phyloP scores from a whole-genome alignment of 768 basidiomycete genomes.

The Stropharia rugosoannulata region DNA sequence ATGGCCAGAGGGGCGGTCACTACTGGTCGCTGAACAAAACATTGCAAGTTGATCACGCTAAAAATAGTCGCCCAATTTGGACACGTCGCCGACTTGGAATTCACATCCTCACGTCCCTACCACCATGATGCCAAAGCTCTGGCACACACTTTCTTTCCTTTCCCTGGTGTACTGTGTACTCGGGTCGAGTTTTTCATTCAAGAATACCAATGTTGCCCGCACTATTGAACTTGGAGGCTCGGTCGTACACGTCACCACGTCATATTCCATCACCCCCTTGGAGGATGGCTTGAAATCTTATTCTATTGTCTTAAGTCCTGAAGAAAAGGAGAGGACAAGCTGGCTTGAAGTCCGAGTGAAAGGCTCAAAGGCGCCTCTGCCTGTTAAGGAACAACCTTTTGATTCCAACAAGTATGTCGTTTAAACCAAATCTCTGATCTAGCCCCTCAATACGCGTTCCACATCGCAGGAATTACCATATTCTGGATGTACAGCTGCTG shows the following conservation, averaged over 20 bases:
- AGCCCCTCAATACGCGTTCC: slow-evolving; percentile 1
- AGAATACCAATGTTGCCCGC: slow-evolving; percentile 88
- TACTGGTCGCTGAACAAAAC: background rate
- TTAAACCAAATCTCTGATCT: background rate
- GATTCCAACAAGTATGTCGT: slow-evolving; percentile 51
- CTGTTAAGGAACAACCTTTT: slow-evolving; percentile 46
- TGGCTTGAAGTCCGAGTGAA: slow-evolving; percentile 83
- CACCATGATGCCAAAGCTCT: slow-evolving; percentile 47
- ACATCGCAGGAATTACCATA: slow-evolving; percentile 38
- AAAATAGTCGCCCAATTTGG: slow-evolving; percentile 21
- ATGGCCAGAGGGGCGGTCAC: background rate
- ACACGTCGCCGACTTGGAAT: slow-evolving; percentile 17
- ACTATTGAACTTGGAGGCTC: slow-evolving; percentile 89
- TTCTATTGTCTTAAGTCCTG: slow-evolving; percentile 61
- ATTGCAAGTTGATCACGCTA: slow-evolving; percentile 8
- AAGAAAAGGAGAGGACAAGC: slow-evolving; percentile 66
- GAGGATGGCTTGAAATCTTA: slow-evolving; percentile 61
- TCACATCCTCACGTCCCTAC: slow-evolving; percentile 6
- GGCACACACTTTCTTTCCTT: slow-evolving; percentile 47
- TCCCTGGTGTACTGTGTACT: slow-evolving; percentile 40
- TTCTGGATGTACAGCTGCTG: slow-evolving; percentile 66
- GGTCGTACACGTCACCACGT: slow-evolving; percentile 84
- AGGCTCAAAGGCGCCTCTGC: slow-evolving; percentile 56
- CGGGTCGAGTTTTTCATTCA: slow-evolving; percentile 54
- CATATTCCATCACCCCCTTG: slow-evolving; percentile 79